Percentiles rank a stretch among this genome's conserved stretches.
These are phyloP conservation scores for Lachancea cidri DNA, from an alignment of 805 yeast species.

Conservation along the genomic window DNA sequence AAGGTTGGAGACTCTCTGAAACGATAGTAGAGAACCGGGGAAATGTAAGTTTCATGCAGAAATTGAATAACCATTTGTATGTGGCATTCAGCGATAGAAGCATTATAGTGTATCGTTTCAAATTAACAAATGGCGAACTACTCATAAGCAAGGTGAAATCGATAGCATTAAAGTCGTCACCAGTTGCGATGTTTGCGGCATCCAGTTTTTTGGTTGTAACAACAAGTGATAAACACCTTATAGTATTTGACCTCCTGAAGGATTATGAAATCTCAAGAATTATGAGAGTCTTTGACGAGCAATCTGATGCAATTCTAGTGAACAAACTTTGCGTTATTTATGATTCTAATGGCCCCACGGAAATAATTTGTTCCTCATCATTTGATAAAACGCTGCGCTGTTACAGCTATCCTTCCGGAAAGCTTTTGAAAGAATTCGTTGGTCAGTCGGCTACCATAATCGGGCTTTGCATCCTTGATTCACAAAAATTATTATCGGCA, in stretches of 20 bases:
- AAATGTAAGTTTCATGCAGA: too few species aligned
- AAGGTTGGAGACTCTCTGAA: too few species aligned
- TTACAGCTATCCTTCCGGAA: too few species aligned
- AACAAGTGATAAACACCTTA: constrained; percentile 46
- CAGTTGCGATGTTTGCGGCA: constrained; percentile 37
- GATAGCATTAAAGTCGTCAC: constrained; percentile 47
- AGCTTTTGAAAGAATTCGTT: too few species aligned
- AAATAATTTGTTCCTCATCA: constrained; percentile 38
- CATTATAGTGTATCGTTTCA: constrained; percentile 45
- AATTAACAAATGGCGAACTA: constrained; percentile 19
- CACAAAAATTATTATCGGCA: too few species aligned
- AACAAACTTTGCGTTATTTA: constrained; percentile 40
- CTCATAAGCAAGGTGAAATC: constrained; percentile 38
- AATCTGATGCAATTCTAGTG: constrained; percentile 38
- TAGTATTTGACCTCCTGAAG: constrained; percentile 34
- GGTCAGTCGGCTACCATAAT: too few species aligned
- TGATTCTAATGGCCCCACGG: constrained; percentile 9
- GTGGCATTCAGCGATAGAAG: constrained; percentile 62
- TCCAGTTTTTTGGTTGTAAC: constrained; percentile 43
- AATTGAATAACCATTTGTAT: constrained; percentile 38
- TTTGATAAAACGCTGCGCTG: too few species aligned
- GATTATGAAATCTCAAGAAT: constrained; percentile 34
- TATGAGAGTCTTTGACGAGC: constrained; percentile 40
- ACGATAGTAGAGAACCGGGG: too few species aligned
- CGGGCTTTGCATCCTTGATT: too few species aligned